Evolutionary conservation across 2,329 filamentous ascomycete genomes (phyloP), one percentile per base, ranked within the genome.

Genomic region (Cordyceps cicadae): DNA sequence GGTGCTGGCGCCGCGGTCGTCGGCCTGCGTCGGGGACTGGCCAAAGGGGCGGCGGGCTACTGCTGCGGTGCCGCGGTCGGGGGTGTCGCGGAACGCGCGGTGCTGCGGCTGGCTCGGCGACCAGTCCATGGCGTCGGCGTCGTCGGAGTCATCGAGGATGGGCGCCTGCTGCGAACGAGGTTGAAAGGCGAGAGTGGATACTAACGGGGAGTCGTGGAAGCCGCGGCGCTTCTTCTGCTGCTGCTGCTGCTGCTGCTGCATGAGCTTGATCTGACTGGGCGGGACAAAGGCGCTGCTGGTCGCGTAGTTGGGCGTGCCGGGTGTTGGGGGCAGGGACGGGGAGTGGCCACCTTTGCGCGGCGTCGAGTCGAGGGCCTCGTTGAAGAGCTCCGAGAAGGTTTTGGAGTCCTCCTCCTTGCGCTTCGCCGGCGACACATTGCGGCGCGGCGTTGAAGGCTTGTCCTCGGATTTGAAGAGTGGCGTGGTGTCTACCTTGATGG

Each of bases 121-220:
- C 85, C 88, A 90, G 67, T 92, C 89, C 89, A 92, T 92, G 60
- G 81, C 81, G 45, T 87, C 82, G 1, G 75, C 76, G 61, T 80
- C 75, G 61, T 80, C 75, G 9, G 76, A 75, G 61, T 80, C 75
- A 61, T 80, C 75, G 9, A 76, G 72, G 1, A 68, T 57, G 24
- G 68, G 63, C 41, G 64, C 64, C 45, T 60, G 45, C 59, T 62
- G 7, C 17, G 46, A 65, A 62, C 43, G 24, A n/a, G 63, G 34
- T 60, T 65, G 48, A 26, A 59, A 65, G 62, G 9, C 63, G 58
- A 37, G 24, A 3, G 34, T 37, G 3, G 43, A 34, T 12, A 34
- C 21, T 15, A 60, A 21, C 5, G 32, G 32, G 14, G 58, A 39
- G 29, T 49, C 43, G 41, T 54, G 39, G 51, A 60, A 54, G 5